Base-by-base conservation (phyloP, 1,139 yeast genomes). In the Taphrina communis region DNA sequence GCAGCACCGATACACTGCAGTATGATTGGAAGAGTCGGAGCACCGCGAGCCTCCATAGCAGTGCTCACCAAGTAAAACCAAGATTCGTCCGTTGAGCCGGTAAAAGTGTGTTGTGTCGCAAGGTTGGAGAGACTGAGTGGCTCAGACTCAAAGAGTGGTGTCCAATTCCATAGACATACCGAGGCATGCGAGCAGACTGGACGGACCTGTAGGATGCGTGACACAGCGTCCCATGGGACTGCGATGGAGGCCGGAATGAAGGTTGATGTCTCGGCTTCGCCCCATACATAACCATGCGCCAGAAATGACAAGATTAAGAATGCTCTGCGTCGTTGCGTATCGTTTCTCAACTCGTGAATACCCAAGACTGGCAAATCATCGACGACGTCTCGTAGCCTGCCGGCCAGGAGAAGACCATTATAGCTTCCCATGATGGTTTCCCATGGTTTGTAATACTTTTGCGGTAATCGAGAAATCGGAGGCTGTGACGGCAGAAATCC, bases 61-160 rank as follows among this genome's bases (percentile, higher is more conserved):
- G 92, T 94, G 75, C 95, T 88, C 17, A 92, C 94, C 71, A 92
- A 81, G 76, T 90, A 93, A 77, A 93, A 93, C 98, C 98, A 93
- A 73, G 90, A 85, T 78, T 93, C 98, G 77, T 93, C 97, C 57
- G 88, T 85, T 1, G 93, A 85, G 0, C 97, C 98, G 0, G 98
- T 91, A 76, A 88, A 93, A 0, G 97, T 92, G 76, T 85, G 86
- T 70, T 90, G 84, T 0, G 96, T 88, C 67, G 94, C 88, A 70
- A 93, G 80, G 75, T 89, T 88, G 71, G 88, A 88, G 67, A 90
- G 82, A 55, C 77, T 78, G 77, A 82, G 79, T 0, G 79, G 82
- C 21, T 78, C 76, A 39, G 89, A 85, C 65, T 85, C 84, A 81
- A 86, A 91, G 6, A 72, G 46, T 6, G 73, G 71, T 12, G 73